phyloP scores from a whole-genome alignment of 1,284 basidiomycete species.

The Pterulicium gracile region DNA sequence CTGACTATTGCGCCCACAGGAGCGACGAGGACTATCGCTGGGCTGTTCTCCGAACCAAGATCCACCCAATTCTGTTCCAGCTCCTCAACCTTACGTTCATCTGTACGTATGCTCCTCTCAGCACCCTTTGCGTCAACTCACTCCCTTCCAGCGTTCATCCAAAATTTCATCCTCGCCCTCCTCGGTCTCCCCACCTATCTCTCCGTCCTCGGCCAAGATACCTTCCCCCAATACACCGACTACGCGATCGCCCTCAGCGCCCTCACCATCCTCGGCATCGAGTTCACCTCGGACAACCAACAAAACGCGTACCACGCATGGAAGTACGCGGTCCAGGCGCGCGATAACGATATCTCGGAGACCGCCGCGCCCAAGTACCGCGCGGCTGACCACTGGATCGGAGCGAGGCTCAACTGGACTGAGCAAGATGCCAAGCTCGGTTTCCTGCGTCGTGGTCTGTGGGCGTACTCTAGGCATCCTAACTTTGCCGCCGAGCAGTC shows the following conservation, averaged over 20 bases:
- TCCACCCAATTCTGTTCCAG: constrained; percentile 68
- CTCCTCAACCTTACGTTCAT: constrained; percentile 79
- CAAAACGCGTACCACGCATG: constrained; percentile 79
- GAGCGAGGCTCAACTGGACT: constrained; percentile 52
- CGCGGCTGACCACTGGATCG: constrained; percentile 48
- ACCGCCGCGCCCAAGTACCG: constrained; percentile 18
- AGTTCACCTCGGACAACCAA: constrained; percentile 85
- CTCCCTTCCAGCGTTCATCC: constrained; percentile 41
- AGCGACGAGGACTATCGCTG: constrained; percentile 89
- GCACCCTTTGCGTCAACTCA: background rate
- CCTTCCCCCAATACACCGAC: constrained; percentile 46
- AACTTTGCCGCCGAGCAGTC: constrained; percentile 86
- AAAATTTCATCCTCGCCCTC: constrained; percentile 74
- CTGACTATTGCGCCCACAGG: constrained; percentile 14
- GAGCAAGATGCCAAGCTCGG: constrained; percentile 66
- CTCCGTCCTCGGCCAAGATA: constrained; percentile 44
- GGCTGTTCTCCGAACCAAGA: constrained; percentile 58
- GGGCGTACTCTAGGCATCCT: constrained; percentile 82
- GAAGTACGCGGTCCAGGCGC: constrained; percentile 46
- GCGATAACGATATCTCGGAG: constrained; percentile 10
- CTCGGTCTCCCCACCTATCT: constrained; percentile 53
- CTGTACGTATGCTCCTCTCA: constrained; percentile 24
- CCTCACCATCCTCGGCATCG: constrained; percentile 49
- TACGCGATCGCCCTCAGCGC: constrained; percentile 50
- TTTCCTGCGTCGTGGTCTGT: constrained; percentile 78